Percentiles rank a stretch among this genome's conserved stretches.
Evolutionary conservation across 2,329 filamentous ascomycete species (phyloP).

Genomic region (Pyrenophora tritici-repentis): DNA sequence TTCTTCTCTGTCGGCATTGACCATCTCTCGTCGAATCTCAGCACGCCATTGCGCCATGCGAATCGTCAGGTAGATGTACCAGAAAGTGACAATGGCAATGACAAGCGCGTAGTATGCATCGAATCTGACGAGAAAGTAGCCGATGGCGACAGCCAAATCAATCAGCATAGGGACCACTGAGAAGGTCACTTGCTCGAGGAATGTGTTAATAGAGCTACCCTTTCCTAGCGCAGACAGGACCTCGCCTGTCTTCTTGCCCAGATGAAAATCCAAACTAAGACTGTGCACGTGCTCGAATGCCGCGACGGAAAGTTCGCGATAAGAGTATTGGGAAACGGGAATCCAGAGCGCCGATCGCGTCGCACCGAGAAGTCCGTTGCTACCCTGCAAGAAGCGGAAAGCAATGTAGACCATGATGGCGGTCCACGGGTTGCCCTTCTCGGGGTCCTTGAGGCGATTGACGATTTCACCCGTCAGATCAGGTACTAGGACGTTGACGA

Average conservation of each 20-base stretch:
- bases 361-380: conserved; percentile 84
- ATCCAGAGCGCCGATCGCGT: conserved; percentile 88
- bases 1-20: conserved; percentile 91
- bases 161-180: conserved; percentile 94
- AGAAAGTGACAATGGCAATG: conserved; percentile 88
- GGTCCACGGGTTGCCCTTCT: conserved; percentile 68
- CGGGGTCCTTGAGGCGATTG: conserved; percentile 65
- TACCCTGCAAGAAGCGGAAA: conserved; percentile 82
- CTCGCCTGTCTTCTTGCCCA: conserved; percentile 95
- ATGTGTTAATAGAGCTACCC: conserved; percentile 92
- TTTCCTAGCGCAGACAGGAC: conserved; percentile 95
- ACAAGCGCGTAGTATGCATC: conserved; percentile 90
- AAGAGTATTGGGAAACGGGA: conserved; percentile 95
- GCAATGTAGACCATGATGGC: conserved; percentile 76
- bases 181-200: conserved; percentile 95
- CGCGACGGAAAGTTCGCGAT: conserved; percentile 88
- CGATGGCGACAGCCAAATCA: conserved; percentile 83
- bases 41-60: conserved; percentile 93
- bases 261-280: conserved; percentile 92
- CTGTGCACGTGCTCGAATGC: conserved; percentile 97
- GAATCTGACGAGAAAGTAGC: conserved; percentile 77
- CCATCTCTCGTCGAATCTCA: conserved; percentile 89
- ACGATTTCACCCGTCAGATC: conserved; percentile 80
- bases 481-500: conserved; percentile 86
- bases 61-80: conserved; percentile 95